These are phyloP conservation scores for Primulina tabacum DNA, from an alignment of 257 asterid genomes.

Conservation along the genomic window DNA sequence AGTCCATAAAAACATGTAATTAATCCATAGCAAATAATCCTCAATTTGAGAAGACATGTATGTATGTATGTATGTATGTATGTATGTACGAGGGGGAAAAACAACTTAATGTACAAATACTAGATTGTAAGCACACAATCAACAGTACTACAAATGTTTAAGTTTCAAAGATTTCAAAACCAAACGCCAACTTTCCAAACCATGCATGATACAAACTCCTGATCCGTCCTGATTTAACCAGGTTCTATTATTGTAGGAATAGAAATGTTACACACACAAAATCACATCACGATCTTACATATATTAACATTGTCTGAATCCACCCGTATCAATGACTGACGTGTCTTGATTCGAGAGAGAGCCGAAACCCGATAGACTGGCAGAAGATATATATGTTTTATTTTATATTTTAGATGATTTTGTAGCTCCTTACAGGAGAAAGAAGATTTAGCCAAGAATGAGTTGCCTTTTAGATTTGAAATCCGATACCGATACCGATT, in stretches of 20 bases:
- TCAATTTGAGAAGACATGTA: too few relatives aligned
- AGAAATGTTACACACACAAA: neutral
- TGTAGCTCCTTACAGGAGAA: neutral
- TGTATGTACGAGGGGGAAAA: too few relatives aligned
- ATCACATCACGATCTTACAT: neutral
- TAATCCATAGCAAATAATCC: too few relatives aligned
- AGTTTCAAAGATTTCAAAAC: neutral
- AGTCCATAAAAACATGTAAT: too few relatives aligned
- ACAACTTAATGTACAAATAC: too few relatives aligned
- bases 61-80: too few relatives aligned
- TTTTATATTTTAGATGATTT: neutral
- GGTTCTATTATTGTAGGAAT: neutral
- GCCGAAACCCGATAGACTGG: neutral
- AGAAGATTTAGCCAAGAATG: constrained; percentile 71
- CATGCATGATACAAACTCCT: neutral
- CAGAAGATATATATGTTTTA: neutral
- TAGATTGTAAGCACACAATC: neutral
- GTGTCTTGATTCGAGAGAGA: neutral
- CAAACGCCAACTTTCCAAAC: neutral
- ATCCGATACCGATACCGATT: constrained; percentile 32
- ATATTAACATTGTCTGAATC: neutral
- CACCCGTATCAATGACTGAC: neutral
- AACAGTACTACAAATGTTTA: neutral
- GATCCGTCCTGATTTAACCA: too few relatives aligned
- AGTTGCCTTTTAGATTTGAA: constrained; percentile 52